Percentiles rank a stretch among this genome's conserved stretches.
Evolutionary conservation across 83 land plant species (phyloP).

Genomic region (Picea mariana): DNA sequence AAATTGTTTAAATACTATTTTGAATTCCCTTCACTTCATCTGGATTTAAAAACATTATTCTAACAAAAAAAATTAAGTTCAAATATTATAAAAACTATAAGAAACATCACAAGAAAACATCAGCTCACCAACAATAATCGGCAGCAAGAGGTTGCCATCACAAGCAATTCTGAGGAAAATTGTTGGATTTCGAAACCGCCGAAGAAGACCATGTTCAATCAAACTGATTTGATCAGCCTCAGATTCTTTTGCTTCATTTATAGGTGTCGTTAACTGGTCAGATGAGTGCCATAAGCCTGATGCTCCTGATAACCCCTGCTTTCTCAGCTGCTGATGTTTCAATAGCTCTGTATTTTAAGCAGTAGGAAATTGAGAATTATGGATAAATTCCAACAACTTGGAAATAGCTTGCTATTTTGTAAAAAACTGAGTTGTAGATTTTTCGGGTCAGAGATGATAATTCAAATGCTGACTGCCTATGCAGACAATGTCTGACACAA

Average conservation of each 20-base stretch:
- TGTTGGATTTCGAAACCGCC: constrained; percentile 41
- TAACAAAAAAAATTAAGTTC: not conserved
- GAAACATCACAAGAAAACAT: not conserved
- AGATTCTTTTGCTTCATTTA: constrained; percentile 15
- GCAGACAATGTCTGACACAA: not conserved
- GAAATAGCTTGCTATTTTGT: not conserved
- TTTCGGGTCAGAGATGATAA: not conserved
- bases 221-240: constrained; percentile 15
- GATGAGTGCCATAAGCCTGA: constrained; percentile 15
- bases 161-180: constrained; percentile 60
- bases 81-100: constrained; percentile 4
- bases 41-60: not conserved
- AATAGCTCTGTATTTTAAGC: constrained; percentile 21
- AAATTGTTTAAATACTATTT: not conserved
- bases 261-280: constrained; percentile 17
- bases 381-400: not conserved
- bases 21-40: no score
- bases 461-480: not conserved
- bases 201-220: constrained; percentile 35
- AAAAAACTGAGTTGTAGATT: not conserved
- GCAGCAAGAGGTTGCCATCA: constrained; percentile 52
- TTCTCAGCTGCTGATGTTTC: constrained; percentile 16
- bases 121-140: constrained; percentile 50
- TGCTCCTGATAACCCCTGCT: constrained; percentile 24
- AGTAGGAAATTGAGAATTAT: not conserved